A percentile compares a stretch with the other conserved stretches of the same genome.
phyloP scores from a whole-genome alignment of 2,329 filamentous ascomycete species.

The Graphilbum fragrans region DNA sequence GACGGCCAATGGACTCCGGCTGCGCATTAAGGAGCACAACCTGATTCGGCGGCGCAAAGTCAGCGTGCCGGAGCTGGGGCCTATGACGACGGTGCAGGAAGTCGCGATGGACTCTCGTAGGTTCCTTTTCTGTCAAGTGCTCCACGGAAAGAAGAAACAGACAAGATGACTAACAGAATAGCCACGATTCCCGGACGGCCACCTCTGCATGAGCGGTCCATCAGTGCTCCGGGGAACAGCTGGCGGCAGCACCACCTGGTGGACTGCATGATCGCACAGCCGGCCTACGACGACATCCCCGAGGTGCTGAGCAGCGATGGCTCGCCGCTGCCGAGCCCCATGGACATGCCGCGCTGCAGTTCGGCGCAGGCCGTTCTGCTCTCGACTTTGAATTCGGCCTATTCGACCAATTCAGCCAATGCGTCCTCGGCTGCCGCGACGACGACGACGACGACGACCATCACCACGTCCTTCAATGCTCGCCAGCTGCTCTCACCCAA shows the following conservation, averaged over 20 bases:
- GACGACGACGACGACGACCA: background rate
- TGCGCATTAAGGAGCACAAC: slow-evolving; percentile 46
- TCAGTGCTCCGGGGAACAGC: slow-evolving; percentile 44
- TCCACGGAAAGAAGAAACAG: slow-evolving; percentile 1
- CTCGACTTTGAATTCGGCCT: background rate
- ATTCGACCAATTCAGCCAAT: too few species aligned
- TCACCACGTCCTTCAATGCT: slow-evolving; percentile 9
- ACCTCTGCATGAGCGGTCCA: slow-evolving; percentile 51
- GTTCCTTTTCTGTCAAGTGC: slow-evolving; percentile 16
- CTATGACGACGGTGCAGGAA: slow-evolving; percentile 59
- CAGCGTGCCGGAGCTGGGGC: slow-evolving; percentile 51
- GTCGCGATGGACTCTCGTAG: slow-evolving; percentile 58
- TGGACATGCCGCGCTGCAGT: slow-evolving; percentile 12
- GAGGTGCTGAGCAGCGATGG: slow-evolving; percentile 18
- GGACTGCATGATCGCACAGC: slow-evolving; percentile 21
- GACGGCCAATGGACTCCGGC: slow-evolving; percentile 22
- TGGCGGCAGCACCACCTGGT: slow-evolving; percentile 32
- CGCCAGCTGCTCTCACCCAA: slow-evolving; percentile 37
- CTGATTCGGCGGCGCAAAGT: slow-evolving; percentile 47
- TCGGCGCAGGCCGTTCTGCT: slow-evolving; percentile 10
- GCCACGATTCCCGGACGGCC: slow-evolving; percentile 57
- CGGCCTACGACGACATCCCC: slow-evolving; percentile 19
- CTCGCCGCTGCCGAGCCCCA: slow-evolving; percentile 10
- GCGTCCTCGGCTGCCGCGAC: background rate
- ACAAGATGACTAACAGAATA: slow-evolving; percentile 19